These are phyloP conservation scores for Globisporangium polare DNA, from an alignment of 352 stramenopile species.

Conservation along the genomic window DNA sequence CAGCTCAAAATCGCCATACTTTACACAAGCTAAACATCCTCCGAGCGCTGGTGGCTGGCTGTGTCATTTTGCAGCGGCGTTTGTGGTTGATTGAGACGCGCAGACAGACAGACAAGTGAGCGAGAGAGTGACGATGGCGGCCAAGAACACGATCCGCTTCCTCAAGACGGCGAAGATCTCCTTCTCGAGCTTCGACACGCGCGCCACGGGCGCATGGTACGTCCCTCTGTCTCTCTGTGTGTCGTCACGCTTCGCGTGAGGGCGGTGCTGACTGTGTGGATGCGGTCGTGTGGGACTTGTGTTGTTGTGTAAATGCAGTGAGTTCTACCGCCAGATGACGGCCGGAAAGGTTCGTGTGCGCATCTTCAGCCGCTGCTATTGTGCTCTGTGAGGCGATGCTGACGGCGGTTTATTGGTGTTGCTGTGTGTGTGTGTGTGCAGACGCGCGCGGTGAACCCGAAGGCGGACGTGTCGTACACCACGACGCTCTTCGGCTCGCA, in stretches of 20 bases:
- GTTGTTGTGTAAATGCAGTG: conserved; percentile 32
- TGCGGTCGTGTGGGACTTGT: not conserved
- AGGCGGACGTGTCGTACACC: conserved; percentile 64
- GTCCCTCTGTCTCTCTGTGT: conserved; percentile 1
- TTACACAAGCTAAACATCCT: not conserved
- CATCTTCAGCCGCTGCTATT: not conserved
- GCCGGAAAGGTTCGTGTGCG: conserved; percentile 55
- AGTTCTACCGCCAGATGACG: conserved; percentile 84
- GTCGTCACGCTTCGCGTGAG: not conserved
- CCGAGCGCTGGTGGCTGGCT: not conserved
- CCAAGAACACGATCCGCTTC: conserved; percentile 82
- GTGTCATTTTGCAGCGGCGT: not conserved
- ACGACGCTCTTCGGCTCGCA: conserved; percentile 48
- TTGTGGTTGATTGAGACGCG: not conserved
- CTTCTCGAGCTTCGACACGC: conserved; percentile 79
- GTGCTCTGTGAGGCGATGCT: not conserved
- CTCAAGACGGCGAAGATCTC: conserved; percentile 82
- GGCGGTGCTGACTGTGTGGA: not conserved
- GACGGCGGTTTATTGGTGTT: not conserved
- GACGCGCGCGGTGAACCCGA: conserved; percentile 77
- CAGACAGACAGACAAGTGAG: conserved; percentile 2
- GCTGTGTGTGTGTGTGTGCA: conserved; percentile 15
- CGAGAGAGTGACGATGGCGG: conserved; percentile 46
- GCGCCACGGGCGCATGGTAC: conserved; percentile 74
- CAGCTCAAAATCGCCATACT: not conserved